Evolutionary conservation across 129 eudicot species (phyloP).

Genomic region (Chrysanthemum lavandulifolium): DNA sequence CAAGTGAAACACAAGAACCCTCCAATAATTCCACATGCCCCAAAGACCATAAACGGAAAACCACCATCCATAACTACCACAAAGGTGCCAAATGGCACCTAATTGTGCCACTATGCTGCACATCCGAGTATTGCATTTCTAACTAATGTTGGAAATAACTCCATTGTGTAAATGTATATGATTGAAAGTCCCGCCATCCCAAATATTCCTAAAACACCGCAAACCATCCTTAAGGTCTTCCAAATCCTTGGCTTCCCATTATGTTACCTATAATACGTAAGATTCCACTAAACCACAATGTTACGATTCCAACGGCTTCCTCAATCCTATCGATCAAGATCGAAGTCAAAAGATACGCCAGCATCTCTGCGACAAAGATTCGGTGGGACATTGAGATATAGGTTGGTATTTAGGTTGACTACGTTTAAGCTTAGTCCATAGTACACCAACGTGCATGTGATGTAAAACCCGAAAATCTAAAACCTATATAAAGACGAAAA

Average conservation of each 20-base stretch:
- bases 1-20: slow-evolving; percentile 50
- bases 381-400: too few species aligned
- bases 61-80: slow-evolving; percentile 58
- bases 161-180: slow-evolving; percentile 68
- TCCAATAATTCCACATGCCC: slow-evolving; percentile 68
- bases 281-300: too few species aligned
- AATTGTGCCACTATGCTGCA: slow-evolving; percentile 64
- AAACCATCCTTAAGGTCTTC: slow-evolving; percentile 54
- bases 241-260: slow-evolving; percentile 38
- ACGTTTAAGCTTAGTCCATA: too few species aligned
- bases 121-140: slow-evolving; percentile 81
- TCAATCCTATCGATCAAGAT: too few species aligned
- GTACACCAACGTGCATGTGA: too few species aligned
- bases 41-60: slow-evolving; percentile 60
- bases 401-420: too few species aligned
- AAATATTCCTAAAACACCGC: slow-evolving; percentile 82
- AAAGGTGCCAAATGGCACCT: slow-evolving; percentile 75
- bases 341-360: too few species aligned
- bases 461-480: too few species aligned
- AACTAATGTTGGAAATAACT: slow-evolving; percentile 91
- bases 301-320: too few species aligned
- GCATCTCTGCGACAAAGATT: too few species aligned
- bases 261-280: slow-evolving; percentile 62
- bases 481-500: too few species aligned
- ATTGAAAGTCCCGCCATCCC: slow-evolving; percentile 86